Conservation (phyloP, 441 rosid species). For the Hypseocharis bilobata region DNA sequence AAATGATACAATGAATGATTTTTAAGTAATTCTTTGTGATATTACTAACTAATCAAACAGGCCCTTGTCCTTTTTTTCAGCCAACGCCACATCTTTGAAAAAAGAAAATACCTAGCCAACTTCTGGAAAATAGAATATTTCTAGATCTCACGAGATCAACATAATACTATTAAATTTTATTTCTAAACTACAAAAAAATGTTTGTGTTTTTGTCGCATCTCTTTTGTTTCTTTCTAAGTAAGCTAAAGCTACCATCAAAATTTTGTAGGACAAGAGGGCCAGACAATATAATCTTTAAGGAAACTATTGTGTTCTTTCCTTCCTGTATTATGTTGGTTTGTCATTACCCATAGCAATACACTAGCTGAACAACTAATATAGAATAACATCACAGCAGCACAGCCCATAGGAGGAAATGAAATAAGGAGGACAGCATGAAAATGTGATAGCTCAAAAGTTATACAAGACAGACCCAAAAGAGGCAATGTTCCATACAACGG, state of each 20-base stretch:
- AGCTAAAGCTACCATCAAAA: neutral
- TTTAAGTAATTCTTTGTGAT: neutral
- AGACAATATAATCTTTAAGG: neutral
- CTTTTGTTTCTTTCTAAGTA: neutral
- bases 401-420: neutral
- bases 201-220: neutral
- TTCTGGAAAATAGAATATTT: too few species aligned
- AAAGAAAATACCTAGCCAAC: too few species aligned
- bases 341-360: neutral
- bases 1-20: neutral
- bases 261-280: neutral
- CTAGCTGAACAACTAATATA: neutral
- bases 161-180: too few species aligned
- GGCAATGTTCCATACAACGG: neutral
- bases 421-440: neutral
- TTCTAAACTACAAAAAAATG: too few species aligned
- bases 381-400: neutral
- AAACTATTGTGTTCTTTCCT: neutral
- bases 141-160: too few species aligned
- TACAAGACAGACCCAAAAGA: too few species aligned
- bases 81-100: too few species aligned
- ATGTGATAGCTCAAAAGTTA: neutral
- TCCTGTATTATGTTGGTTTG: neutral
- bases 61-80: neutral
- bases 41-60: neutral